A percentile compares a stretch with the other conserved stretches of the same genome.
Conservation (phyloP, 2,329 filamentous ascomycete genomes). For the Fusarium setosum region DNA sequence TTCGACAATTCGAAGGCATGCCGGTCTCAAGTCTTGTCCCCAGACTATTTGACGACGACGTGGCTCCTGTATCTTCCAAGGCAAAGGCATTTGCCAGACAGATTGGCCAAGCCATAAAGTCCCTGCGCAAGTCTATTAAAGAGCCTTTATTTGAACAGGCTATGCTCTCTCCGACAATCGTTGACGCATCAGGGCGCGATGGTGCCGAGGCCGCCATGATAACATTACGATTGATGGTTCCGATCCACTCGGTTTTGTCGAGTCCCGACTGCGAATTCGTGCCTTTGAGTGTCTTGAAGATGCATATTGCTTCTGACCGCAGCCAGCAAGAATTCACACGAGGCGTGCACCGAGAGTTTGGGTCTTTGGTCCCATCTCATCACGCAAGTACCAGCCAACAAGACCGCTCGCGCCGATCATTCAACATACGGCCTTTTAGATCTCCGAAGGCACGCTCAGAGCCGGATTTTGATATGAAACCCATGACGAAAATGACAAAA, state of each 20-base stretch:
- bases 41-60: conserved; percentile 50
- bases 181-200: conserved; percentile 52
- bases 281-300: conserved; percentile 72
- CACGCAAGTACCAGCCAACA: neutral
- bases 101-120: conserved; percentile 55
- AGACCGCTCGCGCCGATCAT: neutral
- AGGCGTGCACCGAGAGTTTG: conserved; percentile 69
- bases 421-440: conserved; percentile 10
- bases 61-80: conserved; percentile 45
- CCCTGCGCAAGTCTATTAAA: conserved; percentile 53
- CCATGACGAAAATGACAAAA: neutral
- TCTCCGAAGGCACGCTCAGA: neutral
- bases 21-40: conserved; percentile 46
- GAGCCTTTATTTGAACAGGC: conserved; percentile 59
- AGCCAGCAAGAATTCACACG: conserved; percentile 69
- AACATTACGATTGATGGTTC: conserved; percentile 68
- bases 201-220: conserved; percentile 50
- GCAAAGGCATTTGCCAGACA: conserved; percentile 58
- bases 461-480: neutral
- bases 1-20: conserved; percentile 60
- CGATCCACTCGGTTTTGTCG: conserved; percentile 65
- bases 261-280: conserved; percentile 66
- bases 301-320: conserved; percentile 71
- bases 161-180: conserved; percentile 53
- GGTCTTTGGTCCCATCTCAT: conserved; percentile 53